These are phyloP conservation scores for Chytriomyces sp. DNA, from an alignment of 192 early-diverging fungal genomes.

Conservation along the genomic window DNA sequence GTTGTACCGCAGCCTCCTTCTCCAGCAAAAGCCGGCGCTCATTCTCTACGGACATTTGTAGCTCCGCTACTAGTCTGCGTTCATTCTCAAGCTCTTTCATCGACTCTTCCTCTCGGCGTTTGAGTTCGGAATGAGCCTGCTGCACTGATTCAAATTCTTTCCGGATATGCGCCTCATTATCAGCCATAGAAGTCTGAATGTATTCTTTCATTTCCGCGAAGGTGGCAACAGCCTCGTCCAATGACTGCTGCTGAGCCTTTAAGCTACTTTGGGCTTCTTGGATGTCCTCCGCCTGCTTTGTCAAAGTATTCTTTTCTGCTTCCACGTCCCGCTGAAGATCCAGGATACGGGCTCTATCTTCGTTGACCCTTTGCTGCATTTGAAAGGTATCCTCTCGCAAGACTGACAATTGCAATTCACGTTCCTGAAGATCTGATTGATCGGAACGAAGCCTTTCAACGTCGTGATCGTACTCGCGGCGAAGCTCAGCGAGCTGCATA, in stretches of 20 bases:
- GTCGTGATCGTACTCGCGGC: conserved; percentile 12
- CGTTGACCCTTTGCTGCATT: conserved; percentile 4
- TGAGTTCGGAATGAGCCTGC: conserved; percentile 9
- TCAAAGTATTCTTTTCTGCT: neutral
- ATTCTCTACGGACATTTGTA: conserved; percentile 9
- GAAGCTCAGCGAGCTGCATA: conserved; percentile 13
- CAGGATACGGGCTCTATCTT: conserved; percentile 13
- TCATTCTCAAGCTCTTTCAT: conserved; percentile 12
- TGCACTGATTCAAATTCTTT: conserved; percentile 20
- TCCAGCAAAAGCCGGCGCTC: conserved; percentile 12
- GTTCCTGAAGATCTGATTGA: conserved; percentile 1
- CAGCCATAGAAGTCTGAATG: conserved; percentile 21
- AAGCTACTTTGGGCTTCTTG: conserved; percentile 1
- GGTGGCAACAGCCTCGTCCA: conserved; percentile 20
- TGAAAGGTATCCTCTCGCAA: neutral
- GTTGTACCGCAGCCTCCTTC: conserved; percentile 7
- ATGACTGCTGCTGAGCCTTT: conserved; percentile 1
- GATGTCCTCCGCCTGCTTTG: conserved; percentile 6
- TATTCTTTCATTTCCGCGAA: conserved; percentile 24
- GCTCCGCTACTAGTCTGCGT: conserved; percentile 1
- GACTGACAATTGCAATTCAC: neutral
- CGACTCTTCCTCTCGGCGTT: conserved; percentile 13
- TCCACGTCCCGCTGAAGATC: conserved; percentile 2
- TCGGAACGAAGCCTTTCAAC: neutral
- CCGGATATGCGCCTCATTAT: conserved; percentile 19